Conservation (phyloP, 345 rosid genomes). For the Combretum micranthum region DNA sequence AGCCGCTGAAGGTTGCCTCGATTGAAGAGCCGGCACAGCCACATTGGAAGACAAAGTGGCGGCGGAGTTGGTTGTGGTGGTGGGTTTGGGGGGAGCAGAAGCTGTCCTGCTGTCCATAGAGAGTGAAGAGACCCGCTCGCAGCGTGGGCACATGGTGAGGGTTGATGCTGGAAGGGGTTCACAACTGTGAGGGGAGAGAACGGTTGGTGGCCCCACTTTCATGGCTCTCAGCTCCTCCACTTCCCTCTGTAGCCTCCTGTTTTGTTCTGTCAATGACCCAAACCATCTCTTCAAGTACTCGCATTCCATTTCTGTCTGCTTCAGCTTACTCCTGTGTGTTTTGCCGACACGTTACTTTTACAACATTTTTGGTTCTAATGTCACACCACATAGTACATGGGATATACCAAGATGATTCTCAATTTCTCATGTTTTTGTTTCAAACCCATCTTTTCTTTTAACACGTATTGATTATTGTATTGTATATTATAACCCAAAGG, state of each 20-base stretch:
- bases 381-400: too few species aligned
- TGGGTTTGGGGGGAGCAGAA: constrained; percentile 16
- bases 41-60: constrained; percentile 24
- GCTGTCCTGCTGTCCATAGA: constrained; percentile 13
- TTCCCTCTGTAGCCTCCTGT: constrained; percentile 78
- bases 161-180: constrained; percentile 59
- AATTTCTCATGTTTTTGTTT: too few species aligned
- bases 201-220: constrained; percentile 62
- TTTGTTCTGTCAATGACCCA: constrained; percentile 83
- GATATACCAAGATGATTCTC: too few species aligned
- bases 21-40: constrained; percentile 25
- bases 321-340: constrained; percentile 70
- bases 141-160: constrained; percentile 88
- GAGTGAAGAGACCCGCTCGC: constrained; percentile 69
- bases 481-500: too few species aligned
- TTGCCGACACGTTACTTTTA: neutral
- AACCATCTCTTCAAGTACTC: constrained; percentile 93
- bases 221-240: constrained; percentile 89
- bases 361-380: neutral
- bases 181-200: constrained; percentile 40
- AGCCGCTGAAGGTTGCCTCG: constrained; percentile 40
- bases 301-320: constrained; percentile 96
- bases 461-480: too few species aligned
- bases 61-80: constrained; percentile 14
- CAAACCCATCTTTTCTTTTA: too few species aligned